Evolutionary conservation across 768 basidiomycete species (phyloP), one percentile per base, ranked within the genome.

Genomic region (Hirschioporus abietinus): DNA sequence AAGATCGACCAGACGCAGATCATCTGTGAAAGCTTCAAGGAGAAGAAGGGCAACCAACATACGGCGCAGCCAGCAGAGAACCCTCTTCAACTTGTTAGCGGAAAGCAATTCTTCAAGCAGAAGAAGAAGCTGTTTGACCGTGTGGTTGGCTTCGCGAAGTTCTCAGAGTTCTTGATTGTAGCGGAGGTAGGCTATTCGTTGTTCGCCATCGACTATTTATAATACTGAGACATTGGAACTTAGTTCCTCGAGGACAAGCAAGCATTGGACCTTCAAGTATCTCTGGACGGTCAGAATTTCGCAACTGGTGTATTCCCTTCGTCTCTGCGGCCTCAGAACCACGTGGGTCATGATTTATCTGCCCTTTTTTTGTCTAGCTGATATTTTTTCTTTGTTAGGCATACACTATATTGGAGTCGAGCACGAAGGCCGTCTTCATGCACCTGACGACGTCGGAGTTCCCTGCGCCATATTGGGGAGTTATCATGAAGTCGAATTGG

Each of bases 141-240:
- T 58, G 89, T 99, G 65, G 94, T 95, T 70, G 97, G 97, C 7
- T 98, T 96, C 79, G 90, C 97, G 0, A 96, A 95, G 78, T 99
- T 99, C 77, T 93, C 93, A 0, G 94, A 99, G 79, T 99, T 92
- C 75, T 82, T 99, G 74, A 88, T 99, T 60, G 96, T 98, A 34
- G 97, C 96, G 25, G 90, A 95, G 84, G 94, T 97, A 61, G 8
- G 30, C 30, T 30, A 30, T 30, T 30, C 30, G 30, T 30, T 2
- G 30, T 30, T 2, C 30, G 30, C 30, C 8, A 30, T 30, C 30
- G 58, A 64, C 88, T 72, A 27, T 15, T 65, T 24, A n/a, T 58
- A 23, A 9, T 27, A 63, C 57, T 23, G 30, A 30, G 30, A n/a
- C 30, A 3, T 30, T 30, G 30, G 2, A 2, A 30, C 30, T 4